Base-by-base conservation (phyloP, 495 filamentous ascomycete genomes). In the Extremus antarcticus region DNA sequence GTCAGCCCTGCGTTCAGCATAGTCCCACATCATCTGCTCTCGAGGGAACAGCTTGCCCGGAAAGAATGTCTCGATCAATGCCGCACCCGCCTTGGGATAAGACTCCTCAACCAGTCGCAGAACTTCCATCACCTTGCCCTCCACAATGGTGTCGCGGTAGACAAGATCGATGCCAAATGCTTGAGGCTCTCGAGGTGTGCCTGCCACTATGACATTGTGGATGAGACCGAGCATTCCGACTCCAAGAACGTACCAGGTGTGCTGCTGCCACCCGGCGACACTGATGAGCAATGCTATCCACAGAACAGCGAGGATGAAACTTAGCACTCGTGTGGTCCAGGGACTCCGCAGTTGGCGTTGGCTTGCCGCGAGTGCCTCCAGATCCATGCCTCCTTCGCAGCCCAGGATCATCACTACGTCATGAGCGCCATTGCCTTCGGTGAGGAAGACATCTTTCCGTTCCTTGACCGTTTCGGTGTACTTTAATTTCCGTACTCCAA, bases 191-290 rank as follows among this genome's bases (percentile, higher is more conserved):
- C 54, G 17, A 20, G 23, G 54, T 20, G 32, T 39, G 32, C 54
- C 54, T 11, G 54, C 54, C n/a, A 51, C 54, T 55, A 41, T 22
- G n/a, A 56, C 48, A 40, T 56, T 56, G 47, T 56, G 54, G 17
- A 56, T 9, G 4, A 56, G 50, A 9, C 54, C 54, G n/a, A 56
- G 20, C 16, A 32, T 38, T 3, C 54, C 54, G 21, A 38, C 25
- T 2, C 22, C 54, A 2, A 56, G 47, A n/a, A 56, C n/a, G 35
- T 45, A 56, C 54, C 54, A 56, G 2, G 54, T 56, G 40, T 56
- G 15, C 16, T 39, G 15, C 8, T 11, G 1, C 25, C 46, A 39
- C 7, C 54, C 54, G n/a, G 47, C 48, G 3, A 51, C 47, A 9
- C 46, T 50, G 15, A 56, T 29, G 1, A 56, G 54, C 7, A 56